Evolutionary conservation across 148 eudicot genomes (phyloP), one percentile per base, ranked within the genome.

Genomic region (Gaultheria prostrata): DNA sequence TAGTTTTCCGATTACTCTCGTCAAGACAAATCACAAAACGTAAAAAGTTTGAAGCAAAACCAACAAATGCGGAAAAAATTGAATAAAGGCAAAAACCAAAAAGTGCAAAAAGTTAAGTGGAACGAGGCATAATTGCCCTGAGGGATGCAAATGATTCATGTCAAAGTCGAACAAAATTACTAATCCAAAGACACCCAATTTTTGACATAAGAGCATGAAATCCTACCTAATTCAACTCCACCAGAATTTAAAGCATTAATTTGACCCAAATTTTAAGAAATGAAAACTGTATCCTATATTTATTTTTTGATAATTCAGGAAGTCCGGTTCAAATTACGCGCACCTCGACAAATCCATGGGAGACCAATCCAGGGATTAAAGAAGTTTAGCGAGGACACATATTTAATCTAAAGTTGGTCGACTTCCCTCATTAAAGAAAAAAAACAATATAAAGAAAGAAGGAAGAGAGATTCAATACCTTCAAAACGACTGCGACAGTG

Each of bases 401-500:
- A 43, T 76, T 8, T 45, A n/a, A 76, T 49, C 30, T 10, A 46
- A n/a, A 76, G 24, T 18, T 20, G 8, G 48, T 0, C 3, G 54
- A 24, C 77, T 33, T 1, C 3, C 54, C 51, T 3, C 20, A 76
- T 12, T 5, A 12, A 13, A 76, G 1, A 17, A 24, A 76, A 2
- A 17, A 24, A 20, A n/a, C 63, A 50, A 51, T 4, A 76, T 32
- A 46, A 28, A 15, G 33, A 32, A 53, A 78, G 15, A 51, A 49
- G 39, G 14, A 7, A 32, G 21, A 26, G 51, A 13, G 43, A 39
- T 39, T 48, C 8, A 4, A 67, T 92, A 97, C 99, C 99, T 97
- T 97, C 61, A 97, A 89, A 85, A 94, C 98, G 80, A 90, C 93
- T 82, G 97, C 97, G 79, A 97, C 90, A 28, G 93, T 94, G 45